A percentile compares a stretch with the other conserved stretches of the same genome.
These are phyloP conservation scores for Populus pruinosa DNA, from an alignment of 345 rosid genomes.

Conservation along the genomic window DNA sequence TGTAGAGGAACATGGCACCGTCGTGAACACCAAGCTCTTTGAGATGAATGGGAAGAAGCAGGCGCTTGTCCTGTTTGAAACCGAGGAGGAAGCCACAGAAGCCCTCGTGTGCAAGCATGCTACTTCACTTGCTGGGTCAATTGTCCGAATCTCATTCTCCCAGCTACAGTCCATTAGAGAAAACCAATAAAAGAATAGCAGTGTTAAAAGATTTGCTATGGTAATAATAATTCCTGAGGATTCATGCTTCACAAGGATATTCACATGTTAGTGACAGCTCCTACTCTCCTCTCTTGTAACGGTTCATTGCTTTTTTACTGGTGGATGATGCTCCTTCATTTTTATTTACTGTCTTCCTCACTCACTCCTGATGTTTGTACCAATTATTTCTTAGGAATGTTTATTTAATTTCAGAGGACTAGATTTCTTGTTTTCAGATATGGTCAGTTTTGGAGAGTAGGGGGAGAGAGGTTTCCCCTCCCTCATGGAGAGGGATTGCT, in stretches of 20 bases:
- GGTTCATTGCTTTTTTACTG: constrained; percentile 15
- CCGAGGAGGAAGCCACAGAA: constrained; percentile 89
- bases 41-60: constrained; percentile 98
- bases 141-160: constrained; percentile 92
- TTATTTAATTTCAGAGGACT: constrained; percentile 7
- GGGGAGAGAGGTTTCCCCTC: not conserved
- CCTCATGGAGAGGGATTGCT: constrained; percentile 4
- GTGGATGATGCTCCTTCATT: constrained; percentile 23
- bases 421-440: constrained; percentile 15
- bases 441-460: constrained; percentile 28
- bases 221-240: constrained; percentile 13
- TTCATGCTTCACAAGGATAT: constrained; percentile 24
- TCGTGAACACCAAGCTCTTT: constrained; percentile 68
- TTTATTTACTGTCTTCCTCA: not conserved
- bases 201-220: constrained; percentile 1
- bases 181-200: constrained; percentile 2
- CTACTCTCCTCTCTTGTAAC: constrained; percentile 15
- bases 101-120: constrained; percentile 95
- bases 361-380: constrained; percentile 9
- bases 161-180: constrained; percentile 67
- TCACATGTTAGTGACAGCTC: constrained; percentile 21
- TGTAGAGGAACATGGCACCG: constrained; percentile 70
- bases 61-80: constrained; percentile 73
- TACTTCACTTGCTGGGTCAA: constrained; percentile 66
- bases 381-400: constrained; percentile 4